Evolutionary conservation across 352 stramenopile species (phyloP).

Genomic region (Phytopythium kandeliae): DNA sequence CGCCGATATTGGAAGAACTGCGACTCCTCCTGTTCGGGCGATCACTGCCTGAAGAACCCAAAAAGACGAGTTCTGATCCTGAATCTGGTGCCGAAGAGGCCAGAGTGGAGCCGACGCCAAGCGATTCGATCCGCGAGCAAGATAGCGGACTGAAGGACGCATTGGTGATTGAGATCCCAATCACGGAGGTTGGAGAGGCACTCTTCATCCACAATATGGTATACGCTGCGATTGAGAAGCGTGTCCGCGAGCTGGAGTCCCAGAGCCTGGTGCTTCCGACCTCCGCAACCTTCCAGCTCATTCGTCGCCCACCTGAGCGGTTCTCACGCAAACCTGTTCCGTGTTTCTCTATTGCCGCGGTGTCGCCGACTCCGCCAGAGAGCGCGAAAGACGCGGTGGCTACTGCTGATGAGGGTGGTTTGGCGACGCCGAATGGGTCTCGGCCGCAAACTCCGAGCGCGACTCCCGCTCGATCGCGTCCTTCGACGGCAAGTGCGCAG

Average conservation of each 20-base stretch:
- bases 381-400: neutral
- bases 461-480: constrained; percentile 6
- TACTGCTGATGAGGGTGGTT: neutral
- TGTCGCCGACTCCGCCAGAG: neutral
- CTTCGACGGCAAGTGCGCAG: constrained; percentile 15
- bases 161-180: constrained; percentile 40
- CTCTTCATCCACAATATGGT: constrained; percentile 54
- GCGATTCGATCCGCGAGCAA: neutral
- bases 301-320: constrained; percentile 61
- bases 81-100: neutral
- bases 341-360: constrained; percentile 33
- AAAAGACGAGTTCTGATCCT: neutral
- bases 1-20: constrained; percentile 11
- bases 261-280: constrained; percentile 55
- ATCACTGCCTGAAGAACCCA: neutral
- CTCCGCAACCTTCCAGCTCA: constrained; percentile 66
- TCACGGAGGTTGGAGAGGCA: constrained; percentile 38
- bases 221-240: constrained; percentile 52
- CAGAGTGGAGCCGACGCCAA: neutral
- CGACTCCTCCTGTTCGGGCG: neutral
- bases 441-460: neutral
- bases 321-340: constrained; percentile 51
- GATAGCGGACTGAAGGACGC: neutral
- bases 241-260: constrained; percentile 53
- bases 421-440: neutral